These are phyloP conservation scores for Acanthamoeba castellanii DNA, from an alignment of 208 protist genomes.

Conservation along the genomic window DNA sequence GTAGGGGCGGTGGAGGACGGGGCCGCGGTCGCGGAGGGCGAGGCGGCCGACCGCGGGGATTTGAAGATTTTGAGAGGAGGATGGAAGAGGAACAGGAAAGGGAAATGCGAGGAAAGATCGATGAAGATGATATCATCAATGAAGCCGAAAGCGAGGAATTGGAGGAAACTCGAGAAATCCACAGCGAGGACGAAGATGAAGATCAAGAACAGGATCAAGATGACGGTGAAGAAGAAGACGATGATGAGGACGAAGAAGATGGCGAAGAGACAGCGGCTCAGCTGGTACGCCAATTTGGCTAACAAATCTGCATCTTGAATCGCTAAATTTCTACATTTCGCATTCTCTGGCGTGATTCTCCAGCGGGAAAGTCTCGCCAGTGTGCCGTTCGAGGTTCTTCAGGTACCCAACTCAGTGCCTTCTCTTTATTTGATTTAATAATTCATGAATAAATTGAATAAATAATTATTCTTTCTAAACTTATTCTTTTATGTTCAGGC, in stretches of 20 bases:
- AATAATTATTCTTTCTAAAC: not conserved
- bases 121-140: too few relatives aligned
- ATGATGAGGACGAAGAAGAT: slow-evolving; percentile 1
- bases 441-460: not conserved
- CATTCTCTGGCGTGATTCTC: too few relatives aligned
- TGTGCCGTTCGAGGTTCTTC: slow-evolving; percentile 35
- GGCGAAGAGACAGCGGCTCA: not conserved
- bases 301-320: not conserved
- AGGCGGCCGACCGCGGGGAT: too few relatives aligned
- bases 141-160: too few relatives aligned
- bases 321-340: not conserved
- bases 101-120: too few relatives aligned
- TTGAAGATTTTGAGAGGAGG: not conserved
- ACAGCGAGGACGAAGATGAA: not conserved
- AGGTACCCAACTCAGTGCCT: not conserved
- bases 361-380: not conserved
- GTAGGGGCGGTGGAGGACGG: not conserved
- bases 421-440: not conserved
- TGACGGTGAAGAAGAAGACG: slow-evolving; percentile 8
- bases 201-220: not conserved
- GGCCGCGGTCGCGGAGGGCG: too few relatives aligned
- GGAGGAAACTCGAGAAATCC: not conserved
- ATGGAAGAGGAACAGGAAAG: not conserved
- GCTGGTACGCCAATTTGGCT: not conserved
- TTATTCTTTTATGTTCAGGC: not conserved